A percentile compares a stretch with the other conserved stretches of the same genome.
Conservation (phyloP, 2,329 filamentous ascomycete species). For the Xenoacremonium recifei region DNA sequence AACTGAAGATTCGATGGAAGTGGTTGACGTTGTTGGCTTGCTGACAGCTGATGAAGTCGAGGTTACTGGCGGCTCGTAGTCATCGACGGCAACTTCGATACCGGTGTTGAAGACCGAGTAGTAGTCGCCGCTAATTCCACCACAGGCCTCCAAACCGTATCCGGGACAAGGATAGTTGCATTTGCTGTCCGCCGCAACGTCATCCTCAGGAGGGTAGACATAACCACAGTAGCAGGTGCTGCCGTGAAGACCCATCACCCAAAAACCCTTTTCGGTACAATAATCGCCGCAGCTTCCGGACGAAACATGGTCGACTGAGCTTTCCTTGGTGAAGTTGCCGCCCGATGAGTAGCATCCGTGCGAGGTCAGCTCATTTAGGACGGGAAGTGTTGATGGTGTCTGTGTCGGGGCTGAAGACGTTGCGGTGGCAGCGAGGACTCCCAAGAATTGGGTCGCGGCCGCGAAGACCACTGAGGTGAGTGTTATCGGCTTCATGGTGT, state of each 20-base stretch:
- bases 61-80: slow-evolving; percentile 11
- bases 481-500: slow-evolving; percentile 32
- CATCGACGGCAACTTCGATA: slow-evolving; percentile 36
- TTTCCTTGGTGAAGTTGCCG: slow-evolving; percentile 36
- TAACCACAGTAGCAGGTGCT: slow-evolving; percentile 73
- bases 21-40: slow-evolving; percentile 15
- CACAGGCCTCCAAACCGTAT: slow-evolving; percentile 61
- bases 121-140: slow-evolving; percentile 29
- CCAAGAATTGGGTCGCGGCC: slow-evolving; percentile 25
- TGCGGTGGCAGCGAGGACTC: slow-evolving; percentile 17
- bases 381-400: slow-evolving; percentile 36
- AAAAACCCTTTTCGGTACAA: slow-evolving; percentile 43
- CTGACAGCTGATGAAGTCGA: slow-evolving; percentile 21
- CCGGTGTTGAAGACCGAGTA: slow-evolving; percentile 54
- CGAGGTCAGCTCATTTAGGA: slow-evolving; percentile 36
- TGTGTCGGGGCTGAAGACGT: slow-evolving; percentile 24
- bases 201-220: slow-evolving; percentile 58
- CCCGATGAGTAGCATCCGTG: slow-evolving; percentile 51
- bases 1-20: slow-evolving; percentile 16
- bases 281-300: slow-evolving; percentile 40
- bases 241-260: slow-evolving; percentile 62
- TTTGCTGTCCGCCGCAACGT: slow-evolving; percentile 52
- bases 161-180: slow-evolving; percentile 68
- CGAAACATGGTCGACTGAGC: slow-evolving; percentile 23
- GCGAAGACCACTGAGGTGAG: slow-evolving; percentile 27